Evolutionary conservation across 2,329 filamentous ascomycete genomes (phyloP).

Genomic region (Macroventuria anomochaeta): DNA sequence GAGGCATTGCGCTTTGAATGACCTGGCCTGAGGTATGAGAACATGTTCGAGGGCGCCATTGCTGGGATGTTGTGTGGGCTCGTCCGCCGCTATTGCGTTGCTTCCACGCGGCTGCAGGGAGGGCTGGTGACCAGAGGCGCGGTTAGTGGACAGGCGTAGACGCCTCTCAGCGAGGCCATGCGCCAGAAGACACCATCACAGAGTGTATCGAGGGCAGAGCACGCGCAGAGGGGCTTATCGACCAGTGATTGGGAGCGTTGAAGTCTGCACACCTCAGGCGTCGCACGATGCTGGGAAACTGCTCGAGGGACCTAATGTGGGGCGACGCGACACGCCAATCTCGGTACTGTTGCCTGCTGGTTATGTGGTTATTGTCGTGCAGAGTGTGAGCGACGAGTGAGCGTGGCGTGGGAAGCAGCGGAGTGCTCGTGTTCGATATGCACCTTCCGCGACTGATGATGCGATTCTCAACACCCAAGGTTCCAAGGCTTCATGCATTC

Average conservation of each 20-base stretch:
- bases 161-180: constrained; percentile 48
- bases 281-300: constrained; percentile 17
- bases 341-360: not conserved
- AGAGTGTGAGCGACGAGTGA: not conserved
- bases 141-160: constrained; percentile 4
- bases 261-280: constrained; percentile 15
- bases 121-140: constrained; percentile 8
- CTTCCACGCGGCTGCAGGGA: constrained; percentile 16
- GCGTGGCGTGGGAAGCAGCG: not conserved
- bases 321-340: constrained; percentile 7
- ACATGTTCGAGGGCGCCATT: constrained; percentile 51
- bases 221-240: constrained; percentile 7
- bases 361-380: constrained; percentile 3
- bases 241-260: constrained; percentile 6
- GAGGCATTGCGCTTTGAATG: constrained; percentile 50
- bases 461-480: constrained; percentile 9
- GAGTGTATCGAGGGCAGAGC: constrained; percentile 1
- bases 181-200: constrained; percentile 36
- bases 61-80: constrained; percentile 18
- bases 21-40: constrained; percentile 49
- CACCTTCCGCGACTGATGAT: constrained; percentile 11
- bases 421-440: constrained; percentile 6
- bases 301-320: constrained; percentile 8
- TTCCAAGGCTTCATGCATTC: constrained; percentile 17
- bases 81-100: constrained; percentile 27